Evolutionary conservation across 257 asterid species (phyloP), one percentile per base, ranked within the genome.

Genomic region (Asclepias syriaca): DNA sequence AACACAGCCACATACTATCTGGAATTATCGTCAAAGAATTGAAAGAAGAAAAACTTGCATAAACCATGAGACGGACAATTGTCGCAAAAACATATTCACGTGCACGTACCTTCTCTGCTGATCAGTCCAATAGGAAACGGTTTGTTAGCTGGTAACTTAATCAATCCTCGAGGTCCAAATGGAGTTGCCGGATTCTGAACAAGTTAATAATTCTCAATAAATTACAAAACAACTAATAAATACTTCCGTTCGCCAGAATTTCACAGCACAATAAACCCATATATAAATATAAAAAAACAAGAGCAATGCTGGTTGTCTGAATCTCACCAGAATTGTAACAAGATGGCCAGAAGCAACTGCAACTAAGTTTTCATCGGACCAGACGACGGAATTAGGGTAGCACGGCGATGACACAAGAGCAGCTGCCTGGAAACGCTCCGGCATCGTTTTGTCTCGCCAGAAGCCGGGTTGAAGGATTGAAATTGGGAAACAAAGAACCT

Each of bases 321-420:
- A 21, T 64, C 34, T 29, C 78, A 90, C 97, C 96, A 94, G 79
- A 59, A 94, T 86, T 2, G 88, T 71, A 69, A 91, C 90, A 46
- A 78, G 73, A 40, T 65, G 86, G 74, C 89, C 88, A 69, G 88
- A 86, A 45, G 99, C 96, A 59, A 88, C 95, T 5, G 98, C 99
- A 73, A 91, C 76, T 76, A 94, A 69, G 82, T 94, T 94, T 59
- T 91, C 98, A 15, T 88, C 96, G 1, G 99, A 94, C 99, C 99
- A 94, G 61, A 78, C 86, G 37, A 89, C 85, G 78, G 98, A 88
- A 72, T 86, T 83, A 1, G 96, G 90, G 77, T 92, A 92, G 66
- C 79, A 87, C 32, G 88, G 88, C 16, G 95, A 76, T 37, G 85
- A 83, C 45, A 87, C 88, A 43, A 89, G 75, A 53, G 90, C 78